Evolutionary conservation across 495 filamentous ascomycete species (phyloP).

Genomic region (Physcia stellaris): DNA sequence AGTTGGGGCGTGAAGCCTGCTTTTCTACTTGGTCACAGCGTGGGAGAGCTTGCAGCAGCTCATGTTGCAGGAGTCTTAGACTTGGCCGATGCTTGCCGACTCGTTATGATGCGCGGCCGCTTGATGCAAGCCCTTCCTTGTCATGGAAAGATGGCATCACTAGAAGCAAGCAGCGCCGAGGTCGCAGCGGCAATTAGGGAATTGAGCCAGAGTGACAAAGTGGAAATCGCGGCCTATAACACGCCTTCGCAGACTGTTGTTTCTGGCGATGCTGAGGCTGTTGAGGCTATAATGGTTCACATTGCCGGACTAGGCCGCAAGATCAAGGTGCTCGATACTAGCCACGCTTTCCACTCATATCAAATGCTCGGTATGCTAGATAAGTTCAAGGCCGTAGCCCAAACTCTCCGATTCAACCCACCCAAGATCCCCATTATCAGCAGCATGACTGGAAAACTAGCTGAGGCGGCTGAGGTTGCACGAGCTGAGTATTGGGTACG

Average conservation of each 20-base stretch:
- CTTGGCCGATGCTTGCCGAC: slow-evolving; percentile 17
- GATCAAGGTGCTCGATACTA: slow-evolving; percentile 9
- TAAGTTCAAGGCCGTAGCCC: slow-evolving; percentile 13
- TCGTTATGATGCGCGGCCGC: slow-evolving; percentile 17
- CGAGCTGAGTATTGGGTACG: too few species aligned
- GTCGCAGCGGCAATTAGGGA: slow-evolving; percentile 5
- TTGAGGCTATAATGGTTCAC: slow-evolving; percentile 7
- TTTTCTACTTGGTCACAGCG: slow-evolving; percentile 17
- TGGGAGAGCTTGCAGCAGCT: slow-evolving; percentile 18
- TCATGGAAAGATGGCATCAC: slow-evolving; percentile 14
- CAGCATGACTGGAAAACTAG: slow-evolving; percentile 17
- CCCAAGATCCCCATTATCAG: slow-evolving; percentile 16
- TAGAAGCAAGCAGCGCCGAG: slow-evolving; percentile 13
- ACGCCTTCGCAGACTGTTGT: slow-evolving; percentile 18
- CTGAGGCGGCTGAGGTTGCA: slow-evolving; percentile 14
- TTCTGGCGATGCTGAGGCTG: slow-evolving; percentile 15
- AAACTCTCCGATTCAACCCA: slow-evolving; percentile 15
- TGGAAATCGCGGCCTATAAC: slow-evolving; percentile 15
- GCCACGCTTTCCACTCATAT: slow-evolving; percentile 19
- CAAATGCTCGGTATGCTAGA: slow-evolving; percentile 17
- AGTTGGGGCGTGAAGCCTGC: too few species aligned
- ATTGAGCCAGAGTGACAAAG: slow-evolving; percentile 8
- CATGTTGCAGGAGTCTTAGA: slow-evolving; percentile 17
- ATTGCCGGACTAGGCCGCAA: slow-evolving; percentile 14
- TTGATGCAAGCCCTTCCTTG: slow-evolving; percentile 17